Conservation (phyloP, 495 filamentous ascomycete genomes). For the Penicillium coffeae region DNA sequence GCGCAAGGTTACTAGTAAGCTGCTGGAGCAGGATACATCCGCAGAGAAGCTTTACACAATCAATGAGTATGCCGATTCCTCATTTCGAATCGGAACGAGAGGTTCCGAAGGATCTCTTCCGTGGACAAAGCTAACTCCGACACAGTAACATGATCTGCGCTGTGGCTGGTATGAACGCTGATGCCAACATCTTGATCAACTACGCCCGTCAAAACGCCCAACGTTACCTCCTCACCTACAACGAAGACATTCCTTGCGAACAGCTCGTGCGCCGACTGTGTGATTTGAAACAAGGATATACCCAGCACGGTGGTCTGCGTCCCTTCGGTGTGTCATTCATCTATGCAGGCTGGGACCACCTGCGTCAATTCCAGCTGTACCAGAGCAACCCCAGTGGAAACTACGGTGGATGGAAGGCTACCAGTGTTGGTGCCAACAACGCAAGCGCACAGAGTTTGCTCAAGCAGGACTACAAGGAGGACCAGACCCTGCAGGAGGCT, state of each 20-base stretch:
- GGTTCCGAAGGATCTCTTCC: not conserved
- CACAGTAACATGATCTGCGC: conserved; percentile 99
- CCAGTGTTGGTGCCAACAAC: conserved; percentile 95
- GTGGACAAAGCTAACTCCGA: not conserved
- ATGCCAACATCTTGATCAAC: conserved; percentile 99
- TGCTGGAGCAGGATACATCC: conserved; percentile 97
- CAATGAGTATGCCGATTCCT: conserved; percentile 71
- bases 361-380: conserved; percentile 97
- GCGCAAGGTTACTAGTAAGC: conserved; percentile 98
- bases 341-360: conserved; percentile 95
- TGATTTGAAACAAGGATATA: conserved; percentile 99
- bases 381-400: conserved; percentile 99
- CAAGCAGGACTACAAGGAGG: conserved; percentile 99
- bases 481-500: conserved; percentile 91
- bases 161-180: conserved; percentile 97
- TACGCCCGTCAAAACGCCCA: conserved; percentile 96
- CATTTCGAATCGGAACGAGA: not conserved
- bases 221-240: conserved; percentile 96
- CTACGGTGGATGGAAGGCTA: conserved; percentile 99
- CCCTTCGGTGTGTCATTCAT: conserved; percentile 99
- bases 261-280: conserved; percentile 95
- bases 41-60: conserved; percentile 99
- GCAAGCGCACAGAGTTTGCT: conserved; percentile 94
- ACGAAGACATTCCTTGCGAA: conserved; percentile 99
- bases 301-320: conserved; percentile 94